A percentile compares a stretch with the other conserved stretches of the same genome.
phyloP scores from a whole-genome alignment of 192 early-diverging fungal genomes.

The Geranomyces variabilis region DNA sequence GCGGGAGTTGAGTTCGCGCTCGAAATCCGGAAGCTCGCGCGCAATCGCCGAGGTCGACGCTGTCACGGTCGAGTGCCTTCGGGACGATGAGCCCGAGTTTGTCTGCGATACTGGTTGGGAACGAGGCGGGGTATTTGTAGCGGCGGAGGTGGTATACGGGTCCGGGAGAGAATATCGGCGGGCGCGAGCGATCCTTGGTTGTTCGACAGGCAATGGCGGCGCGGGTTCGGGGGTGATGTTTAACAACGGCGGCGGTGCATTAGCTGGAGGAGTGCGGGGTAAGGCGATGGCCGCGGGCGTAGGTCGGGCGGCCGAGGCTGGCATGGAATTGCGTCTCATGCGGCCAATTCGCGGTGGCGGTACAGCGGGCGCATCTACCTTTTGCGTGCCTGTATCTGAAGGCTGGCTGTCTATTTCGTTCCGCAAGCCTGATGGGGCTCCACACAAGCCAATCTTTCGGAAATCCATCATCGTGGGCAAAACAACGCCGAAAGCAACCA shows the following conservation, averaged over 20 bases:
- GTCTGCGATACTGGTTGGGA: neutral
- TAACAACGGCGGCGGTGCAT: neutral
- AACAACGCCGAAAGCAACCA: slow-evolving; percentile 34
- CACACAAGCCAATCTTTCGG: slow-evolving; percentile 1
- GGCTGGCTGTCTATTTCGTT: no score
- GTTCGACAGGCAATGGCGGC: neutral
- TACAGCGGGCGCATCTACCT: neutral
- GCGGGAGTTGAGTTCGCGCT: slow-evolving; percentile 37
- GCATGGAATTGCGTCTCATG: neutral
- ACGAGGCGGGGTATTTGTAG: no score
- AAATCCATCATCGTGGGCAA: slow-evolving; percentile 25
- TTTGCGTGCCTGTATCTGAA: neutral
- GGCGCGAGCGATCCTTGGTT: neutral
- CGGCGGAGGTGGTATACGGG: neutral
- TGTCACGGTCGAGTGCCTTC: neutral
- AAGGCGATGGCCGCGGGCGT: no score
- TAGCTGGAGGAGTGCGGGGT: no score
- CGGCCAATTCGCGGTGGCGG: neutral
- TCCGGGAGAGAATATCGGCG: neutral
- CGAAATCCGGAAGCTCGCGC: slow-evolving; percentile 45
- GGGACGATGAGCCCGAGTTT: neutral
- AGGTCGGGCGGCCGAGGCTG: neutral
- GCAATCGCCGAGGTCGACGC: slow-evolving; percentile 16
- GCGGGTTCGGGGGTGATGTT: neutral
- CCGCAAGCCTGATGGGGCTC: no score